Evolutionary conservation across 345 rosid genomes (phyloP), one percentile per base, ranked within the genome.

Genomic region (Brassica incana): DNA sequence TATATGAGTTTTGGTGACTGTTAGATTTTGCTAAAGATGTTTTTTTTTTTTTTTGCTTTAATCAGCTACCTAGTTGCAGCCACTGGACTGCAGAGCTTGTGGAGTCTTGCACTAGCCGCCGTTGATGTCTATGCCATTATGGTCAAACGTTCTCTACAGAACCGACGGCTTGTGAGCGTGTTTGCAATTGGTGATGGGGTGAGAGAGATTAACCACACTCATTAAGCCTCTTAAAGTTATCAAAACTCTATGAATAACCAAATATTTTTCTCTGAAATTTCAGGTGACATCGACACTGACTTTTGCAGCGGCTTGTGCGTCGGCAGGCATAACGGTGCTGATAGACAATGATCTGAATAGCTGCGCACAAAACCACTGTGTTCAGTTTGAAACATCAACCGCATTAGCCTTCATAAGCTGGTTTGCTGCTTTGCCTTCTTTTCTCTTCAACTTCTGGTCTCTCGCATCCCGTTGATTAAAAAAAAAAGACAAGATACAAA

Each of bases 161-260:
- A 89, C 83, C 77, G 73, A 72, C 33, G 74, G 16, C 76, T 84
- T 50, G 80, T 90, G 69, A 73, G 88, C 69, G 71, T 91, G 65
- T 87, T 94, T 60, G 81, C 97, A 15, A 80, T 88, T 48, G 96
- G 98, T 33, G 96, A 94, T 81, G 97, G 92, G 96, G 97, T 92
- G 80, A 90, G 90, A 43, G 6, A 43, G 9, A 71, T 52, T 65
- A 11, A 10, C 8, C 30, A 15, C 43, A 29, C 18, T 54, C 8
- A 2, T 61, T 18, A 65, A 69, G 9, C 61, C 32, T 58, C 54
- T 30, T 38, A 29, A 29, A n/a, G 58, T 40, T 40, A 54, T 74
- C 12, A 65, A 45, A 45, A 2, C n/a, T 43, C n/a, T 10, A 43
- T 43, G n/a, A 48, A 38, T 43, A 40, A 75, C 3, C 63, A 30